These are phyloP conservation scores for Mucor ambiguus DNA, from an alignment of 371 early-diverging fungal genomes.

Conservation along the genomic window DNA sequence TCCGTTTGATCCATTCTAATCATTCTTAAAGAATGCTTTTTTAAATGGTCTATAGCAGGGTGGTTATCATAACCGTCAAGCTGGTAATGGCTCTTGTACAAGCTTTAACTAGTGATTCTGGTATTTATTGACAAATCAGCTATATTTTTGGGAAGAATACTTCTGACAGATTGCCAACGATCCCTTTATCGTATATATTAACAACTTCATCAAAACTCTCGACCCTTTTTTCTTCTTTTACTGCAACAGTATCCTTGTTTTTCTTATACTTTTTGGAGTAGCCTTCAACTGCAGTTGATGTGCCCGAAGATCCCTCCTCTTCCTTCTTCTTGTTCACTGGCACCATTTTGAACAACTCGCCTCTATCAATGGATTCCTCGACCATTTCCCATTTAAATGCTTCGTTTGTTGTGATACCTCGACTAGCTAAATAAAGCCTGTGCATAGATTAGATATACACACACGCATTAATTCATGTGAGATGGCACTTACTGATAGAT, in stretches of 20 bases:
- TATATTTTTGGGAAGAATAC: constrained; percentile 28
- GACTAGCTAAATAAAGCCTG: constrained; percentile 59
- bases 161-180: constrained; percentile 50
- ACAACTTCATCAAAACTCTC: constrained; percentile 58
- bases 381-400: constrained; percentile 77
- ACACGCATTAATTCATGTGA: neutral
- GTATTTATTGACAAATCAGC: neutral
- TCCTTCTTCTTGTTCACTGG: neutral
- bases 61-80: too few relatives aligned
- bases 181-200: constrained; percentile 69
- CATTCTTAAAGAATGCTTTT: too few relatives aligned
- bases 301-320: neutral
- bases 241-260: constrained; percentile 20
- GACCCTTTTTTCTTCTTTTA: constrained; percentile 21
- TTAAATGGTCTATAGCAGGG: too few relatives aligned
- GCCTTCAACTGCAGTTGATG: constrained; percentile 15
- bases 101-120: too few relatives aligned
- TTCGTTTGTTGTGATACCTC: constrained; percentile 78
- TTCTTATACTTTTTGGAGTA: constrained; percentile 26
- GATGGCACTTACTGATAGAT: constrained; percentile 57
- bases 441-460: neutral
- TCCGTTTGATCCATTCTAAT: too few relatives aligned
- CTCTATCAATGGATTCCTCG: constrained; percentile 66
- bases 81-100: too few relatives aligned
- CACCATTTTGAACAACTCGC: constrained; percentile 48